Evolutionary conservation across 2,329 filamentous ascomycete genomes (phyloP).

Genomic region (Neocucurbitaria cava): DNA sequence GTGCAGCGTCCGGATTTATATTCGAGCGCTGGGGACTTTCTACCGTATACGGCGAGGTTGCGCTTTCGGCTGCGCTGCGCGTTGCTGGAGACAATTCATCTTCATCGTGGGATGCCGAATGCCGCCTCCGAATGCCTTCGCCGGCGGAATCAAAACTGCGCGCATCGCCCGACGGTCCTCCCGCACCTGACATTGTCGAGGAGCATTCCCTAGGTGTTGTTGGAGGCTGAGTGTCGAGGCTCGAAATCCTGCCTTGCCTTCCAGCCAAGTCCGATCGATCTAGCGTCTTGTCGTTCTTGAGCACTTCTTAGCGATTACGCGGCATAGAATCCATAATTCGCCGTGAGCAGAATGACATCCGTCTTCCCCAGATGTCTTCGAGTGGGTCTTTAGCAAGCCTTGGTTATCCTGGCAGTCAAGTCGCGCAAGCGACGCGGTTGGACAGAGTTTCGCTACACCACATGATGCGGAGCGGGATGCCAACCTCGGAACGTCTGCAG

Average conservation of each 20-base stretch:
- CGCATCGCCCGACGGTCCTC: constrained; percentile 25
- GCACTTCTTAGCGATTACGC: constrained; percentile 23
- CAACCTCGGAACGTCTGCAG: constrained; percentile 4
- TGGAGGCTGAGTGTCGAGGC: constrained; percentile 4
- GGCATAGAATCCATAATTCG: constrained; percentile 12
- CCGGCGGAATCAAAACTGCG: not conserved
- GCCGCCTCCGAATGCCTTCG: constrained; percentile 39
- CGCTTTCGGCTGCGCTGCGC: constrained; percentile 12
- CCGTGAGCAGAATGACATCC: constrained; percentile 4
- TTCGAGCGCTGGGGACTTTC: constrained; percentile 10
- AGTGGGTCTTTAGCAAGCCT: not conserved
- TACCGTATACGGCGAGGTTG: constrained; percentile 23
- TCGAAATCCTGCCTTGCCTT: constrained; percentile 8
- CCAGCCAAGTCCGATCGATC: constrained; percentile 7
- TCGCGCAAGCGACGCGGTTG: constrained; percentile 4
- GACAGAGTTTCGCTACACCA: constrained; percentile 2
- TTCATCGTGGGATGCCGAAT: constrained; percentile 36
- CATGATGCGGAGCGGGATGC: not conserved
- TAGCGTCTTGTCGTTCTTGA: constrained; percentile 26
- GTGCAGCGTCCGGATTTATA: constrained; percentile 12
- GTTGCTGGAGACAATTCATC: constrained; percentile 21
- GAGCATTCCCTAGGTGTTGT: constrained; percentile 28
- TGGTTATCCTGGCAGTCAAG: not conserved
- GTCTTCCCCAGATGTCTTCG: not conserved
- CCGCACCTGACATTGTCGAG: constrained; percentile 36